Conservation (phyloP, 441 rosid species). For the Brassica balearica region DNA sequence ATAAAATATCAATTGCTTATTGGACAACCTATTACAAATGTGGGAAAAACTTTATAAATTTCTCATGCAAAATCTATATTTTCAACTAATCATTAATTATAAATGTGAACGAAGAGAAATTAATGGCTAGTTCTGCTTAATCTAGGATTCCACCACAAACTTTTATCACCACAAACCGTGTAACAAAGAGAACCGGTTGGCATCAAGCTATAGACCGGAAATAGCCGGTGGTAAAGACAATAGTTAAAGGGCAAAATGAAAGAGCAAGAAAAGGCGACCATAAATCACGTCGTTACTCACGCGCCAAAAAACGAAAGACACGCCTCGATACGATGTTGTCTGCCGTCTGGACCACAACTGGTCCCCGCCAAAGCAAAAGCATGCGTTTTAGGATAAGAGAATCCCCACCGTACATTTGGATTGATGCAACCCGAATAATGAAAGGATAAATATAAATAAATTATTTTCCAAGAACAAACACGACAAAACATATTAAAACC, state of each 20-base stretch:
- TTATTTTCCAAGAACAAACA: slow-evolving; percentile 15
- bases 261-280: slow-evolving; percentile 47
- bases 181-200: slow-evolving; percentile 13
- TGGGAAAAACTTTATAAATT: neutral
- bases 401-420: slow-evolving; percentile 64
- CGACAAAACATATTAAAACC: slow-evolving; percentile 12
- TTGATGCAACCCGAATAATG: slow-evolving; percentile 22
- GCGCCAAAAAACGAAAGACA: slow-evolving; percentile 52
- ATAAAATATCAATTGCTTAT: neutral
- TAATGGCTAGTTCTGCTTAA: neutral
- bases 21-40: neutral
- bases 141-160: neutral
- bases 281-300: slow-evolving; percentile 54
- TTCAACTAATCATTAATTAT: neutral
- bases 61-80: neutral
- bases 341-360: slow-evolving; percentile 58
- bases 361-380: slow-evolving; percentile 57
- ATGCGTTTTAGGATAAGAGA: slow-evolving; percentile 53
- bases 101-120: neutral
- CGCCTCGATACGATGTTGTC: slow-evolving; percentile 44
- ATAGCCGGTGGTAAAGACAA: slow-evolving; percentile 17
- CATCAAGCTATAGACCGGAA: slow-evolving; percentile 23
- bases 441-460: neutral
- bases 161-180: neutral
- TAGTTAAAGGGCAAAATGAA: neutral